A percentile compares a stretch with the other conserved stretches of the same genome.
phyloP scores from a whole-genome alignment of 805 yeast genomes.

The Blastobotrys peoriensis region DNA sequence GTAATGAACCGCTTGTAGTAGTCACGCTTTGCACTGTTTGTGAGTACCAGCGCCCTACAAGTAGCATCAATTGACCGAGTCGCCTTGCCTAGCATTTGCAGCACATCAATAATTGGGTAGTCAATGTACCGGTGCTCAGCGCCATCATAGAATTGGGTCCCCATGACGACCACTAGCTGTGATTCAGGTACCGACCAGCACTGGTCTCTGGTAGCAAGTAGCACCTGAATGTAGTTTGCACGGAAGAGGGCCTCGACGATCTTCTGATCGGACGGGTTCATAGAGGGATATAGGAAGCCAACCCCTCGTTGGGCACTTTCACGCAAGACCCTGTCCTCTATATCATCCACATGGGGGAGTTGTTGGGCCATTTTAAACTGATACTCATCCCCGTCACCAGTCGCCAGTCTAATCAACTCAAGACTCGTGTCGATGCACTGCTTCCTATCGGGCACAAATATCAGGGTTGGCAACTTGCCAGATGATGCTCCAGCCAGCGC shows the following conservation, averaged over 20 bases:
- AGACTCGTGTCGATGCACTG: slow-evolving; percentile 48
- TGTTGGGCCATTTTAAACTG: slow-evolving; percentile 37
- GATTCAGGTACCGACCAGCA: slow-evolving; percentile 47
- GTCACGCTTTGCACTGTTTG: slow-evolving; percentile 47
- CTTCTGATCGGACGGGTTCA: slow-evolving; percentile 50
- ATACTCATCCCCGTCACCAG: slow-evolving; percentile 31
- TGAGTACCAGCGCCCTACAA: slow-evolving; percentile 45
- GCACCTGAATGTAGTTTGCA: slow-evolving; percentile 44
- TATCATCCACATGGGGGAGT: slow-evolving; percentile 32
- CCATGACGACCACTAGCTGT: slow-evolving; percentile 52
- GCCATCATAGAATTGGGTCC: slow-evolving; percentile 69
- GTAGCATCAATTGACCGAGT: slow-evolving; percentile 21
- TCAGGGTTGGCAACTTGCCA: slow-evolving; percentile 30
- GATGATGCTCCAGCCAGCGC: slow-evolving; percentile 25
- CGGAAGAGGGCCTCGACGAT: slow-evolving; percentile 49
- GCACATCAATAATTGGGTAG: slow-evolving; percentile 53
- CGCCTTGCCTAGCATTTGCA: slow-evolving; percentile 28
- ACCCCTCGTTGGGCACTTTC: slow-evolving; percentile 51
- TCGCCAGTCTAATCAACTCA: slow-evolving; percentile 38
- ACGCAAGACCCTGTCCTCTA: slow-evolving; percentile 43
- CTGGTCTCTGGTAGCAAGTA: slow-evolving; percentile 60
- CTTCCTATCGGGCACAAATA: slow-evolving; percentile 54
- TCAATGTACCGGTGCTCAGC: slow-evolving; percentile 64
- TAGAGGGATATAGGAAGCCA: slow-evolving; percentile 54
- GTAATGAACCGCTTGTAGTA: slow-evolving; percentile 67